Base-by-base conservation (phyloP, 2,329 filamentous ascomycete species). In the Fusarium guadeloupense region DNA sequence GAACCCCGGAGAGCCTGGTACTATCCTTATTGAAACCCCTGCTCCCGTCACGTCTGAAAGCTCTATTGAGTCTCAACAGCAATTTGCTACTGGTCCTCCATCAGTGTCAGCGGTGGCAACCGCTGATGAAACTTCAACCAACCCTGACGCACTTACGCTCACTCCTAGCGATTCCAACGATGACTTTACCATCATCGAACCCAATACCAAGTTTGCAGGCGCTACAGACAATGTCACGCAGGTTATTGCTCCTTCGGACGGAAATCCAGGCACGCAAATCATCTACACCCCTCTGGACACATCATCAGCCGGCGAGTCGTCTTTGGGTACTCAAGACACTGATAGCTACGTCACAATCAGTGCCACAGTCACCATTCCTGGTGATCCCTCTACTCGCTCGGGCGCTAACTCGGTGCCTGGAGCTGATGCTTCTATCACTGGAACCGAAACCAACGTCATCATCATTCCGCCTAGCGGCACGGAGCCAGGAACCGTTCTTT, bases 381-480 rank as follows among this genome's bases (percentile, higher is more conserved):
- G 60, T 26, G 60, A 64, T 6, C 60, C 60, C 1, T 47, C 55
- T 19, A 64, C 60, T 3, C 60, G 41, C n/a, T 42, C 55, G 4
- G 31, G 45, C 9, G 12, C 9, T 6, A 31, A 39, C 2, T 45
- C 60, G 2, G n/a, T 30, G 12, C 33, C 17, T 10, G 37, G 51
- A 21, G 42, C 26, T 25, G 45, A 57, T n/a, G 30, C 34, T 5
- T 31, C 42, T 5, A 64, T 55, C 2, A 64, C 60, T 5, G 60
- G 60, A 9, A 30, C 46, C 12, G 60, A 64, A 39, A 61, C 60
- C 1, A 64, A 64, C 9, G 56, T 60, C 5, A 64, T 64, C 7
- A 56, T 64, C n/a, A 64, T 64, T 1, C 60, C 60, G 1, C 60
- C 60, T 6, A 64, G 60, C n/a, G 60, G 60, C 6, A 61, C 60